A percentile compares a stretch with the other conserved stretches of the same genome.
Evolutionary conservation across 2,329 filamentous ascomycete species (phyloP).

Genomic region (Cladosporium phlei): DNA sequence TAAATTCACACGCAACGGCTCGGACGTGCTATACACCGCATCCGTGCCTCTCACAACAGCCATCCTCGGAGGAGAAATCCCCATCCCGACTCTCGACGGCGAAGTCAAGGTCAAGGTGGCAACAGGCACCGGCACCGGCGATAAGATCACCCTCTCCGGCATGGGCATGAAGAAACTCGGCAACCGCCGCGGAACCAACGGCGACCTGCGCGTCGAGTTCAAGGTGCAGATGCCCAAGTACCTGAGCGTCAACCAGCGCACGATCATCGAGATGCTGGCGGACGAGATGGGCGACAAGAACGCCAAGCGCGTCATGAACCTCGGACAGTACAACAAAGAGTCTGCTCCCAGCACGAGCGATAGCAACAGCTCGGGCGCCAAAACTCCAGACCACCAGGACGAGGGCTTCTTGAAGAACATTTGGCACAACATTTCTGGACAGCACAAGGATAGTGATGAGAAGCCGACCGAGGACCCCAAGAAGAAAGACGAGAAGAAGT

Average conservation of each 20-base stretch:
- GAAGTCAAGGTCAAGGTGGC: constrained; percentile 85
- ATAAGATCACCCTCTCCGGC: constrained; percentile 80
- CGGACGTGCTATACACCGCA: constrained; percentile 89
- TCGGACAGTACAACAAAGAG: constrained; percentile 39
- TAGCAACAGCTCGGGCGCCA: no score
- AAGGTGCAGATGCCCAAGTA: constrained; percentile 94
- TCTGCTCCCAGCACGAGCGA: constrained; percentile 34
- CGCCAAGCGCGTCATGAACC: constrained; percentile 87
- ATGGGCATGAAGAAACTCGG: constrained; percentile 89
- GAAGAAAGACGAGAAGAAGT: constrained; percentile 7
- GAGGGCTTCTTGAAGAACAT: constrained; percentile 90
- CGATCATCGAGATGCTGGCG: constrained; percentile 89
- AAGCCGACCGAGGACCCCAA: background rate
- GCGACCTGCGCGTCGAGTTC: constrained; percentile 91
- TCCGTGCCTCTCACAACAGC: constrained; percentile 89
- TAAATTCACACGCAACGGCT: constrained; percentile 81
- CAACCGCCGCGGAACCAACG: constrained; percentile 59
- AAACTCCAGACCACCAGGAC: constrained; percentile 58
- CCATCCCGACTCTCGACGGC: constrained; percentile 83
- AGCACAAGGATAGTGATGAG: constrained; percentile 37
- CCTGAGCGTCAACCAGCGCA: constrained; percentile 82
- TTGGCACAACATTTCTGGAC: constrained; percentile 88
- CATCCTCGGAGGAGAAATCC: constrained; percentile 82
- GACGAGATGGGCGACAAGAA: constrained; percentile 93
- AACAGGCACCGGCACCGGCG: constrained; percentile 87